Percentiles rank a stretch among this genome's conserved stretches.
phyloP scores from a whole-genome alignment of 257 asterid genomes.

The Fraxinus pennsylvanica region DNA sequence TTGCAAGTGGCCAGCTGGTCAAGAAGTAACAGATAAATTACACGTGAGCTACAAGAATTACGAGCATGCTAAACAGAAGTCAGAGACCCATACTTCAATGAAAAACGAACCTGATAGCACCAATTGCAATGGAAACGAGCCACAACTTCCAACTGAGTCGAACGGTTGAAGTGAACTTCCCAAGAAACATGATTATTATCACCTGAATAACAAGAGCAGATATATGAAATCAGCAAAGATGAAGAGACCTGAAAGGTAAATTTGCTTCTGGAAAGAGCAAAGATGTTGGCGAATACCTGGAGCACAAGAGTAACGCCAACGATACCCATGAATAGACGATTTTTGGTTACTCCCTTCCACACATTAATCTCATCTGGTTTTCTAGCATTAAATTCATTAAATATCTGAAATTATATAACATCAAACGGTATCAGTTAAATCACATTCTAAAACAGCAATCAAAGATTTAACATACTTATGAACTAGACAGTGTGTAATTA shows the following conservation, averaged over 20 bases:
- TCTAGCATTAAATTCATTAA: conserved; percentile 89
- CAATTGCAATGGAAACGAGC: conserved; percentile 84
- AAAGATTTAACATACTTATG: background rate
- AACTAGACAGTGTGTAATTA: conserved; percentile 18
- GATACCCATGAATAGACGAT: conserved; percentile 76
- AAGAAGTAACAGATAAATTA: conserved; percentile 3
- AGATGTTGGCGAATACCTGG: conserved; percentile 54
- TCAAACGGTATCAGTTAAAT: conserved; percentile 6
- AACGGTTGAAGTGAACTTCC: conserved; percentile 69
- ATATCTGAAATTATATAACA: conserved; percentile 49
- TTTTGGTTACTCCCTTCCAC: conserved; percentile 70
- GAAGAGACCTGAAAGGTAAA: conserved; percentile 13
- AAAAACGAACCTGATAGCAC: conserved; percentile 57
- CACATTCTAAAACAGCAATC: background rate
- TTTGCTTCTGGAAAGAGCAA: background rate
- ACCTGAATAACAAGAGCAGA: conserved; percentile 45
- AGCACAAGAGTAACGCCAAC: conserved; percentile 68
- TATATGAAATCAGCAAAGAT: conserved; percentile 6
- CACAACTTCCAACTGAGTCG: conserved; percentile 87
- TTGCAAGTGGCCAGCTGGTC: conserved; percentile 67
- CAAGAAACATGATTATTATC: conserved; percentile 76
- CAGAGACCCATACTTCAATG: background rate
- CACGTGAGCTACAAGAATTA: conserved; percentile 10
- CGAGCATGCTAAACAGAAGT: conserved; percentile 5
- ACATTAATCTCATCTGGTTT: conserved; percentile 88